These are phyloP conservation scores for Zygotorulaspora chibaensis DNA, from an alignment of 805 yeast genomes.

Conservation along the genomic window DNA sequence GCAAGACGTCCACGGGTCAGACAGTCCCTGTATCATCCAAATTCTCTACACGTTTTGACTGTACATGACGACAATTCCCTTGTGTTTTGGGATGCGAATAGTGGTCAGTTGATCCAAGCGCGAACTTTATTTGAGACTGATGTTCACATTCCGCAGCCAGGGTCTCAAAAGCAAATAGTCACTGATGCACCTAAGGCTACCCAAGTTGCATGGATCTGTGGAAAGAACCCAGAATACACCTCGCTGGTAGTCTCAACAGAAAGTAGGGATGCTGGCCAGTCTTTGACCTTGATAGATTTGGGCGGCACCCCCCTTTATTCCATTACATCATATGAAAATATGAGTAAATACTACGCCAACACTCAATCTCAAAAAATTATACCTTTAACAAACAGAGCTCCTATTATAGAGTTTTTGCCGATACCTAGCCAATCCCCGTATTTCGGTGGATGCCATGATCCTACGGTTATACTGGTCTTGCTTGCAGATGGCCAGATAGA, in stretches of 20 bases:
- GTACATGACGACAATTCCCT: conserved; percentile 78
- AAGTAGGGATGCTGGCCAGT: conserved; percentile 40
- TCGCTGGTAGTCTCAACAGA: conserved; percentile 69
- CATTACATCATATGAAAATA: conserved; percentile 76
- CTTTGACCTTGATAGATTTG: conserved; percentile 59
- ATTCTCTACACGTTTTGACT: conserved; percentile 79
- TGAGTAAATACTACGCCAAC: conserved; percentile 68
- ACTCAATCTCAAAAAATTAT: conserved; percentile 53
- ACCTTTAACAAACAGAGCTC: conserved; percentile 48
- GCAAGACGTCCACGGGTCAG: conserved; percentile 40
- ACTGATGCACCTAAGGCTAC: conserved; percentile 40
- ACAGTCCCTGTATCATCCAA: conserved; percentile 82
- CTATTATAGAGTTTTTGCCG: conserved; percentile 46
- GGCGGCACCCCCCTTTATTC: conserved; percentile 78
- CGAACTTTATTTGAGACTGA: conserved; percentile 63
- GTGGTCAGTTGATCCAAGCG: conserved; percentile 70
- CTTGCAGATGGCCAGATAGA: conserved; percentile 63
- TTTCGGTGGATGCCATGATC: conserved; percentile 77
- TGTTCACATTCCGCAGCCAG: conserved; percentile 48
- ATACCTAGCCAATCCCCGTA: conserved; percentile 65
- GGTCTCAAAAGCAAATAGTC: conserved; percentile 17
- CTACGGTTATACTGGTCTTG: conserved; percentile 55
- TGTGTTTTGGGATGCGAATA: conserved; percentile 88
- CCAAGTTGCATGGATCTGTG: conserved; percentile 73
- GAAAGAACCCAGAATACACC: conserved; percentile 74